Conservation (phyloP, 768 basidiomycete species). For the Daedalea quercina region DNA sequence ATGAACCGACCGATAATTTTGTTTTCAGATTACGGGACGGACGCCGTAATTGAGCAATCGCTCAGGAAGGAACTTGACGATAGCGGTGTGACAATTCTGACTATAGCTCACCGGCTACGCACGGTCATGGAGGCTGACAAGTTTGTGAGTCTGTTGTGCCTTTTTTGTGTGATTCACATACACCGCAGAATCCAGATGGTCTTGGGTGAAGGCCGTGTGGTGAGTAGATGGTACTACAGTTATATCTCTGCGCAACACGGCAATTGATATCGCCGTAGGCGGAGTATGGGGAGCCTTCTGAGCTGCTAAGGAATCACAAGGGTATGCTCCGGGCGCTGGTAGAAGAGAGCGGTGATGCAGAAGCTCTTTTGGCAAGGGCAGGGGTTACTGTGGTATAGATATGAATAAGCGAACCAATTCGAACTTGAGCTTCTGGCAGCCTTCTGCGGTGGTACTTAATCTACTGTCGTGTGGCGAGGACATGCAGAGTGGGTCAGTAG, state of each 20-base stretch:
- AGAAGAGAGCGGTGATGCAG: conserved; percentile 49
- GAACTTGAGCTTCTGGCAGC: no score
- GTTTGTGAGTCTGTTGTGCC: conserved; percentile 28
- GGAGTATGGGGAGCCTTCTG: conserved; percentile 46
- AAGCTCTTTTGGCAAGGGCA: conserved; percentile 12
- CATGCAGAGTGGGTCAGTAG: no score
- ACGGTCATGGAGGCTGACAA: conserved; percentile 50
- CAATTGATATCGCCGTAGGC: conserved; percentile 16
- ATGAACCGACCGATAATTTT: not conserved
- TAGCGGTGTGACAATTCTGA: conserved; percentile 36
- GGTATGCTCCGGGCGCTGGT: conserved; percentile 49
- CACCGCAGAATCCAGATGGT: conserved; percentile 27
- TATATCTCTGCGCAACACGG: not conserved
- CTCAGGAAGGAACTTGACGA: conserved; percentile 33
- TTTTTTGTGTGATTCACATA: not conserved
- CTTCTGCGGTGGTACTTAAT: no score
- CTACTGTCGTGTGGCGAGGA: no score
- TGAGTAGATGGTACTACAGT: conserved; percentile 22
- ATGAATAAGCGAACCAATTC: no score
- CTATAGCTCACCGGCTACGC: conserved; percentile 40
- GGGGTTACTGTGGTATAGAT: no score
- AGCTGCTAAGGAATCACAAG: conserved; percentile 44
- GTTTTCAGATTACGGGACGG: conserved; percentile 35
- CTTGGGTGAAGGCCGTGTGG: conserved; percentile 34
- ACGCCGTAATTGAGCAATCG: conserved; percentile 36